phyloP scores from a whole-genome alignment of 108 stramenopile genomes.

The Pseudonitzschia pungens region DNA sequence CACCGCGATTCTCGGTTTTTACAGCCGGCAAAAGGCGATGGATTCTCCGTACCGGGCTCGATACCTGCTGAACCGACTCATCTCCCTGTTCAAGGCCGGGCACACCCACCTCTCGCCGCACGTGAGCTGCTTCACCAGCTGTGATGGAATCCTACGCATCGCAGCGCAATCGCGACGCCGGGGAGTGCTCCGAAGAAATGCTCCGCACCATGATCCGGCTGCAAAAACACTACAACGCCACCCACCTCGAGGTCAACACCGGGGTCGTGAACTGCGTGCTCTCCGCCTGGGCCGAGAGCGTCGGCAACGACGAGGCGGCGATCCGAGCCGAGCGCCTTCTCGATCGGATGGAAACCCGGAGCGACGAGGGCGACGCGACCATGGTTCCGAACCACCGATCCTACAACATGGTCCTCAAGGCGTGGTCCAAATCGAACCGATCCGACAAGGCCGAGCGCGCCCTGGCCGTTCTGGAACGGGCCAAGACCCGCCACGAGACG shows the following conservation, averaged over 20 bases:
- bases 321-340: conserved; percentile 51
- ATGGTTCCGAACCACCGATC: conserved; percentile 50
- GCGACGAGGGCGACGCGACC: conserved; percentile 27
- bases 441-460: conserved; percentile 58
- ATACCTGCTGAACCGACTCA: conserved; percentile 38
- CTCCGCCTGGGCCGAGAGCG: conserved; percentile 54
- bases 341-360: conserved; percentile 50
- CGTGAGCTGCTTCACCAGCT: conserved; percentile 58
- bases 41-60: conserved; percentile 52
- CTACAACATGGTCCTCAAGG: conserved; percentile 53
- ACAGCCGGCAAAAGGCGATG: conserved; percentile 45
- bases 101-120: conserved; percentile 51
- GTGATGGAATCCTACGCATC: conserved; percentile 66
- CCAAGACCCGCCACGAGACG: conserved; percentile 42
- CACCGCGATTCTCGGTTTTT: conserved; percentile 63
- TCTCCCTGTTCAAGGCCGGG: conserved; percentile 51
- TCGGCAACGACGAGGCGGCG: conserved; percentile 50
- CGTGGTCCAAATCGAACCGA: conserved; percentile 53
- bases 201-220: conserved; percentile 49
- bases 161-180: conserved; percentile 57
- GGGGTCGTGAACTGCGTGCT: conserved; percentile 53
- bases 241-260: conserved; percentile 51
- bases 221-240: conserved; percentile 31
- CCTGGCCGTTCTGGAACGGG: conserved; percentile 49
- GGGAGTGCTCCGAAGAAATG: conserved; percentile 55